Evolutionary conservation across 257 asterid species (phyloP).

Genomic region (Coffea canephora): DNA sequence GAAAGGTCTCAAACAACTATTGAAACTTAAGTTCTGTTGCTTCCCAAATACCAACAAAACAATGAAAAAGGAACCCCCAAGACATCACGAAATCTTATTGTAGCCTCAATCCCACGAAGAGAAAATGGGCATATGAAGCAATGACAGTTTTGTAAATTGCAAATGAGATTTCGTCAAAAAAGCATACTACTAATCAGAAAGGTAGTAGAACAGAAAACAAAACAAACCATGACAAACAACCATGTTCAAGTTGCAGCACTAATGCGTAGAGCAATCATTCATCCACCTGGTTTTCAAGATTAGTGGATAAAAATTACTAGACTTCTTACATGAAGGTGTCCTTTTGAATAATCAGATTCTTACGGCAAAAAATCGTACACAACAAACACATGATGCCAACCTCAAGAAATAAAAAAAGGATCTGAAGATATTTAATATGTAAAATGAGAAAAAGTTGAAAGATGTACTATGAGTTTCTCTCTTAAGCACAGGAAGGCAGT

Average conservation of each 20-base stretch:
- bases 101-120: neutral
- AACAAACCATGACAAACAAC: too few relatives aligned
- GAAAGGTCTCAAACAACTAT: neutral
- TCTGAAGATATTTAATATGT: neutral
- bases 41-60: neutral
- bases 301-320: neutral
- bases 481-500: slow-evolving; percentile 89
- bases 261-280: neutral
- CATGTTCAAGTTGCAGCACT: neutral
- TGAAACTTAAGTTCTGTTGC: neutral
- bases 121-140: neutral
- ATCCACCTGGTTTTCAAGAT: neutral
- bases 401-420: neutral
- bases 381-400: neutral
- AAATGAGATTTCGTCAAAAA: neutral
- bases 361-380: neutral
- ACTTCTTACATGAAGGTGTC: neutral
- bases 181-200: neutral
- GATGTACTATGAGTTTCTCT: slow-evolving; percentile 82
- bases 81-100: neutral
- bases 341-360: neutral
- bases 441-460: slow-evolving; percentile 9
- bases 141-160: neutral
- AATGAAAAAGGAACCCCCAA: neutral
- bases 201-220: neutral